phyloP scores from a whole-genome alignment of 495 filamentous ascomycete genomes.

The Apiosordaria backusii region DNA sequence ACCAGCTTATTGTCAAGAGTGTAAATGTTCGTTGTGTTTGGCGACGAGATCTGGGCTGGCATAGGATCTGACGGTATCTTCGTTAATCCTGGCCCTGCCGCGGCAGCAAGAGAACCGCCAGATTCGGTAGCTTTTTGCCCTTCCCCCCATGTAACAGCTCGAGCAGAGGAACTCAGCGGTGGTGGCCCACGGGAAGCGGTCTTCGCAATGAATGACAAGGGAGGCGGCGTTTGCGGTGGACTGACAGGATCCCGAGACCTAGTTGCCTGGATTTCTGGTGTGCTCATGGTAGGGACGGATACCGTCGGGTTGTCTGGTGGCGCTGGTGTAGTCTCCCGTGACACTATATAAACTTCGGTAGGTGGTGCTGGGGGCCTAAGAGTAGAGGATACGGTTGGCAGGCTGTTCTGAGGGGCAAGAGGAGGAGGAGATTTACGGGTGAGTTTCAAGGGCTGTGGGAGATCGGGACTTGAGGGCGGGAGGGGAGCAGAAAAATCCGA shows the following conservation, averaged over 20 bases:
- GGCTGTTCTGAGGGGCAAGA: slow-evolving; percentile 3
- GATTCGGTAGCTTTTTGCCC: neutral
- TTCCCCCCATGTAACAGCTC: neutral
- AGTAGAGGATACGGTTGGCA: slow-evolving; percentile 1
- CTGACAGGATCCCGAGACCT: neutral
- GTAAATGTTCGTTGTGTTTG: neutral
- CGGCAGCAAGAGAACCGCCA: neutral
- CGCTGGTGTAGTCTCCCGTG: neutral
- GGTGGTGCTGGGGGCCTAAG: neutral
- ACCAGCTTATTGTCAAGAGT: neutral
- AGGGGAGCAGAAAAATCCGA: slow-evolving; percentile 13
- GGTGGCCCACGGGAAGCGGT: neutral
- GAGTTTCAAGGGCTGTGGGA: slow-evolving; percentile 24
- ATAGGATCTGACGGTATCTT: neutral
- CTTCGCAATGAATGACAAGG: neutral
- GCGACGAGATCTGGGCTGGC: neutral
- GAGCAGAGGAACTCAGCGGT: neutral
- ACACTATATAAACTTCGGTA: slow-evolving; percentile 1
- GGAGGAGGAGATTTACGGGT: slow-evolving; percentile 14
- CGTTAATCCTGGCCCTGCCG: neutral
- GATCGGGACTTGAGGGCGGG: slow-evolving; percentile 14
- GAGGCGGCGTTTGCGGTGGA: neutral
- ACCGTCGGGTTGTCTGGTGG: neutral
- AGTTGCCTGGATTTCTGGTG: neutral
- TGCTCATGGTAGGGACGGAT: neutral